Evolutionary conservation across 2,329 filamentous ascomycete species (phyloP).

Genomic region (Fusarium transvaalense): DNA sequence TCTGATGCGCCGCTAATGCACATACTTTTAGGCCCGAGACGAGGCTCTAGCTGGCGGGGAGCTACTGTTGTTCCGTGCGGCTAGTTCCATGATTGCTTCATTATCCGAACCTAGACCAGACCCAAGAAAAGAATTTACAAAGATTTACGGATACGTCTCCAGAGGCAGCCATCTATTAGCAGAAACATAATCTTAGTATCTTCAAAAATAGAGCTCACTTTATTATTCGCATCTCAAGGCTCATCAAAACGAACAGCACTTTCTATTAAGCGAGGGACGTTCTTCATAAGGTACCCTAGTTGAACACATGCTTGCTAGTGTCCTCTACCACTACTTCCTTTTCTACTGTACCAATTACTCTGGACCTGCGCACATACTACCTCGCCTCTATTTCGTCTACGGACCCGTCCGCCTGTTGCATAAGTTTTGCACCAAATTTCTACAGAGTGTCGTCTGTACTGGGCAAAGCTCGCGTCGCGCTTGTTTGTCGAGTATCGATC

Average conservation of each 20-base stretch:
- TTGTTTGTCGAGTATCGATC: conserved; percentile 44
- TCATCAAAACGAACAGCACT: conserved; percentile 3
- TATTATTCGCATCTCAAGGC: conserved; percentile 2
- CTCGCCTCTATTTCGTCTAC: conserved; percentile 34
- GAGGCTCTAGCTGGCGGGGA: conserved; percentile 36
- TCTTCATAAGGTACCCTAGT: conserved; percentile 10
- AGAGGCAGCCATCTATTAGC: background rate
- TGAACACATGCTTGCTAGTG: conserved; percentile 12
- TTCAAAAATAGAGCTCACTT: conserved; percentile 24
- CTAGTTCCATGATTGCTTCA: conserved; percentile 22
- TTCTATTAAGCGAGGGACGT: conserved; percentile 8
- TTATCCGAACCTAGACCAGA: background rate
- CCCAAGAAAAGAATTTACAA: background rate
- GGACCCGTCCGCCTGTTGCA: conserved; percentile 27
- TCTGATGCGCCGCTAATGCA: conserved; percentile 38
- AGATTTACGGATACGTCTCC: background rate
- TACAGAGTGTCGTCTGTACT: conserved; percentile 2
- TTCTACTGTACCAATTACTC: conserved; percentile 8
- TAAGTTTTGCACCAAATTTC: conserved; percentile 19
- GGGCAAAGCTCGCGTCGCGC: conserved; percentile 34
- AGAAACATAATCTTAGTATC: background rate
- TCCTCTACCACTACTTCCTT: conserved; percentile 6
- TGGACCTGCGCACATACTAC: conserved; percentile 2
- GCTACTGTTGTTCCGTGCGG: conserved; percentile 44
- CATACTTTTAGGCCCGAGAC: conserved; percentile 14